phyloP scores from a whole-genome alignment of 345 rosid species.

The Eutrema yunnanense region DNA sequence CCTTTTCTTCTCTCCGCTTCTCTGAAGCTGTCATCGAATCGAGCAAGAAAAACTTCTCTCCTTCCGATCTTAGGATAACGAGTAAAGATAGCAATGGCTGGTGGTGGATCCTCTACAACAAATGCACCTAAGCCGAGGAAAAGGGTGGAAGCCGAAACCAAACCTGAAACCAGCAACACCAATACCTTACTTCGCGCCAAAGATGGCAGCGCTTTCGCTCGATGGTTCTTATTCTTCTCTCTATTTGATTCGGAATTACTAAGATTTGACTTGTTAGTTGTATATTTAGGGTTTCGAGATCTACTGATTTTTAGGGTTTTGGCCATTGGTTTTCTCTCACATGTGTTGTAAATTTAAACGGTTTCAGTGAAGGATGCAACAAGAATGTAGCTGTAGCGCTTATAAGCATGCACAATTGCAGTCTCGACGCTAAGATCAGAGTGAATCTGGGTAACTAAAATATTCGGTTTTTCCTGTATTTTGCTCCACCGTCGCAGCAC shows the following conservation, averaged over 20 bases:
- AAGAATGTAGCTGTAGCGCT: constrained; percentile 76
- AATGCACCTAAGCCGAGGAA: constrained; percentile 60
- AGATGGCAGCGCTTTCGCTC: constrained; percentile 83
- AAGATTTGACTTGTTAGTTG: neutral
- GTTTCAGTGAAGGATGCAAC: constrained; percentile 69
- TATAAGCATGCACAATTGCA: constrained; percentile 67
- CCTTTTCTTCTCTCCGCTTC: constrained; percentile 16
- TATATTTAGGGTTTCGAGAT: neutral
- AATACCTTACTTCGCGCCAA: constrained; percentile 58
- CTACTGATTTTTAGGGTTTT: neutral
- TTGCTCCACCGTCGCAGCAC: neutral
- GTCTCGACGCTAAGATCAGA: constrained; percentile 85
- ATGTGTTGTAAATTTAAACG: neutral
- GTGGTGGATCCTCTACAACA: constrained; percentile 34
- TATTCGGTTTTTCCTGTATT: neutral
- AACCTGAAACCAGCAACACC: neutral
- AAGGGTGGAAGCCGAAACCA: constrained; percentile 62
- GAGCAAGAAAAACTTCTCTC: neutral
- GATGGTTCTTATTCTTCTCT: constrained; percentile 41
- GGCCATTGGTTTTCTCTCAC: neutral
- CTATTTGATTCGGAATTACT: neutral
- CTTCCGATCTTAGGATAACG: neutral
- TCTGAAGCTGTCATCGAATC: neutral
- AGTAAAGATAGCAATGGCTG: constrained; percentile 21
- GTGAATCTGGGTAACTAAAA: constrained; percentile 54